These are phyloP conservation scores for Paraleonurus japonicus DNA, from an alignment of 257 asterid genomes.

Conservation along the genomic window DNA sequence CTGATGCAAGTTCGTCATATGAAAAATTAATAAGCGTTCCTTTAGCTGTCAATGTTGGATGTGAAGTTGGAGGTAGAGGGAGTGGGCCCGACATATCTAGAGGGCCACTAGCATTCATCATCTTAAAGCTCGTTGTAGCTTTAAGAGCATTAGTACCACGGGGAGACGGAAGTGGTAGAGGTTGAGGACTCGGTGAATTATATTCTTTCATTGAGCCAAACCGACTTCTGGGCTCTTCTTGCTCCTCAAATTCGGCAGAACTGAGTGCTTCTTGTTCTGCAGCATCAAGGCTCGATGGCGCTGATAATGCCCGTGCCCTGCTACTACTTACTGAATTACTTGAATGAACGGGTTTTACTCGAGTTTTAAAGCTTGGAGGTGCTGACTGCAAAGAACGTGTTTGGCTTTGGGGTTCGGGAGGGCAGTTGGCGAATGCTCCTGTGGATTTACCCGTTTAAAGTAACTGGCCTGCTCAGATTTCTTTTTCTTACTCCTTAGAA, in stretches of 20 bases:
- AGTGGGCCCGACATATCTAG: conserved; percentile 79
- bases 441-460: conserved; percentile 53
- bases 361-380: conserved; percentile 81
- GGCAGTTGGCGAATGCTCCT: conserved; percentile 58
- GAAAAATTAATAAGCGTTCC: conserved; percentile 63
- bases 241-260: conserved; percentile 62
- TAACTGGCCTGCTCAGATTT: conserved; percentile 48
- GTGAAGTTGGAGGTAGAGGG: conserved; percentile 72
- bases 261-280: conserved; percentile 58
- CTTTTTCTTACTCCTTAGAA: conserved; percentile 68
- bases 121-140: conserved; percentile 67
- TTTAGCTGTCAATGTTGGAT: conserved; percentile 42
- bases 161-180: conserved; percentile 93
- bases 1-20: conserved; percentile 75
- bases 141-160: conserved; percentile 48
- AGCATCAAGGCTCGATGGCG: conserved; percentile 73
- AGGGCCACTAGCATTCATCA: conserved; percentile 55
- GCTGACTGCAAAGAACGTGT: conserved; percentile 79
- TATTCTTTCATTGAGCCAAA: conserved; percentile 66
- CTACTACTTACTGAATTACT: conserved; percentile 34
- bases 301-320: conserved; percentile 67
- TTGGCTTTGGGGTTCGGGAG: conserved; percentile 72
- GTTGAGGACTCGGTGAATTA: conserved; percentile 75
- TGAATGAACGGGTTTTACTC: conserved; percentile 57
- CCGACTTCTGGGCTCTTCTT: conserved; percentile 60